Evolutionary conservation across 2,329 filamentous ascomycete genomes (phyloP), one percentile per base, ranked within the genome.

Genomic region (Hymenoscyphus albidus): DNA sequence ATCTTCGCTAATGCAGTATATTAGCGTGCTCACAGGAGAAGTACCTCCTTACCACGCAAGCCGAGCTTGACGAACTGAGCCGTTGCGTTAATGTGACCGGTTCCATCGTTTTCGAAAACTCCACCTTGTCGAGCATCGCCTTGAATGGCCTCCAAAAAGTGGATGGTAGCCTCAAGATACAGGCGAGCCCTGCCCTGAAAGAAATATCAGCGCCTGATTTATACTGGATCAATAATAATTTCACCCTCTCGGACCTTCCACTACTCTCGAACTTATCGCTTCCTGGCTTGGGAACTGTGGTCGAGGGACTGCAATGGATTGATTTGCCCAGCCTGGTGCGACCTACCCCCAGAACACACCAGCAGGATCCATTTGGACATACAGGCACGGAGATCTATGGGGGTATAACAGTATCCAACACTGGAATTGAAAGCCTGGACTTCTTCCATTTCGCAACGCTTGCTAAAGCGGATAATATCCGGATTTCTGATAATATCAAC

Each of bases 171-270:
- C 55, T 66, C 9, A n/a, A 10, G 16, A 51, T 60, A 14, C 55
- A 40, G 16, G 39, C 39, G 48, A 62, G 58, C 32, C 58, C 58
- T 56, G 48, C 38, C n/a, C 35, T 66, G 54, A 16, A 39, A 16
- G 18, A 55, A 9, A 58, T 67, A 38, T 59, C 62, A 14, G 59
- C 60, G 2, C 62, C 65, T 5, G n/a, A 40, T n/a, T 38, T 67
- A n/a, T 44, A 14, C n/a, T 58, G 40, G 31, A 62, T 65, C 27
- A 48, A 59, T 12, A 22, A 60, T 12, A 64, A 67, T 38, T 62
- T 67, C 40, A 67, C 62, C 22, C 32, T 67, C 58, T 64, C 59
- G 16, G 40, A 58, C 32, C 59, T 67, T 12, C 65, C 59, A 13
- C 14, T 57, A 6, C 62, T 67, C 44, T 38, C 55, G 31, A 62